phyloP scores from a whole-genome alignment of 163 green algal species.

The Coccomyxa subellipsoidea region DNA sequence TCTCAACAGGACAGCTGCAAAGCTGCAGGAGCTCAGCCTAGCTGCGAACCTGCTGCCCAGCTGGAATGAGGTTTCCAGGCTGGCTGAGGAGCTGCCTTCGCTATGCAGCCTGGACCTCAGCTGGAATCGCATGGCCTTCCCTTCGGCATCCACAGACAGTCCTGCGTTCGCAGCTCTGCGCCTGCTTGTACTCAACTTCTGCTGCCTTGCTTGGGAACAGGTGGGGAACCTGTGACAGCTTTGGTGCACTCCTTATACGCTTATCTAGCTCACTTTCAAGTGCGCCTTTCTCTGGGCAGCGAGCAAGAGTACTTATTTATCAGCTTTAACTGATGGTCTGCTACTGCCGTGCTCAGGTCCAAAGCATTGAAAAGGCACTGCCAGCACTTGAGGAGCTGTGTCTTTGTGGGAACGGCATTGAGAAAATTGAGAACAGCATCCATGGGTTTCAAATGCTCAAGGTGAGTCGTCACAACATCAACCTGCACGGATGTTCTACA shows the following conservation, averaged over 20 bases:
- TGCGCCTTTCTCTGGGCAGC: too few species aligned
- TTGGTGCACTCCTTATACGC: too few species aligned
- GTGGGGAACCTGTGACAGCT: conserved; percentile 10
- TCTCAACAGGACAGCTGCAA: conserved; percentile 18
- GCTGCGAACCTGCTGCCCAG: conserved; percentile 36
- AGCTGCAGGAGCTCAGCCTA: conserved; percentile 61
- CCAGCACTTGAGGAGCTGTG: background rate
- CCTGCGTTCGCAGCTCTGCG: background rate
- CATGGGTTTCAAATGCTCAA: background rate
- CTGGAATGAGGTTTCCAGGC: conserved; percentile 33
- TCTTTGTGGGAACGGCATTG: background rate
- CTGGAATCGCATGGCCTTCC: conserved; percentile 28
- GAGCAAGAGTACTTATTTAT: too few species aligned
- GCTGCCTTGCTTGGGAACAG: conserved; percentile 30
- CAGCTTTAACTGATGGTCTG: too few species aligned
- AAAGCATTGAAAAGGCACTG: background rate
- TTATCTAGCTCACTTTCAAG: too few species aligned
- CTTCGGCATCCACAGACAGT: background rate
- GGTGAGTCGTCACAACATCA: background rate
- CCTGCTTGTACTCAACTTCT: conserved; percentile 63
- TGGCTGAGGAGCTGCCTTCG: conserved; percentile 31
- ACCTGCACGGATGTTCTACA: background rate
- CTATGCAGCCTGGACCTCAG: conserved; percentile 41
- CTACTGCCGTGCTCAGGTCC: background rate
- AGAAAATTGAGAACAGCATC: background rate